phyloP scores from a whole-genome alignment of 2,329 filamentous ascomycete species.

The Truncatella angustata region DNA sequence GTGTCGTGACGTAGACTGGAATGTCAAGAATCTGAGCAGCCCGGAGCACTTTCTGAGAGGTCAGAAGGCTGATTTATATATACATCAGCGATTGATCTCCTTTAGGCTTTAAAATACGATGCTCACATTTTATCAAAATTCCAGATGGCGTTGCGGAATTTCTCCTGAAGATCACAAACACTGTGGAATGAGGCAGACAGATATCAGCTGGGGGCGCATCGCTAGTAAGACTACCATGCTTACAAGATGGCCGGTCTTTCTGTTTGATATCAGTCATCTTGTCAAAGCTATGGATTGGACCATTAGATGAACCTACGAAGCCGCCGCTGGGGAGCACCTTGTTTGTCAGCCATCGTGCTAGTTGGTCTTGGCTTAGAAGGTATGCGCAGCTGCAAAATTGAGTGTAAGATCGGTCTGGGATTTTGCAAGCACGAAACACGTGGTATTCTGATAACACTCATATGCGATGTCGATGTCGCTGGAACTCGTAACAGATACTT shows the following conservation, averaged over 20 bases:
- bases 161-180: constrained; percentile 93
- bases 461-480: no score
- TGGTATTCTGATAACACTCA: no score
- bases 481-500: no score
- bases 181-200: constrained; percentile 41
- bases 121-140: constrained; percentile 79
- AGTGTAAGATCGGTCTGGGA: no score
- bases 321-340: constrained; percentile 17
- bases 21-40: constrained; percentile 66
- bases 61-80: constrained; percentile 52
- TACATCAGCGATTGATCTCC: constrained; percentile 4
- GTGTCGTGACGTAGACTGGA: constrained; percentile 83
- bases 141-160: constrained; percentile 79
- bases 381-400: no score
- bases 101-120: neutral
- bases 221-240: no score
- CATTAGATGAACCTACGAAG: constrained; percentile 21
- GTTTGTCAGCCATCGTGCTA: constrained; percentile 17
- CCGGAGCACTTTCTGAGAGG: constrained; percentile 66
- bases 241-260: constrained; percentile 52
- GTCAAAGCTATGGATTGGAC: neutral
- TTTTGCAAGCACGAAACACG: no score
- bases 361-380: constrained; percentile 15
- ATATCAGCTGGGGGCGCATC: neutral
- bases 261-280: constrained; percentile 21